Conservation (phyloP, 805 yeast genomes). For the Vanderwaltozyma tropicalis region DNA sequence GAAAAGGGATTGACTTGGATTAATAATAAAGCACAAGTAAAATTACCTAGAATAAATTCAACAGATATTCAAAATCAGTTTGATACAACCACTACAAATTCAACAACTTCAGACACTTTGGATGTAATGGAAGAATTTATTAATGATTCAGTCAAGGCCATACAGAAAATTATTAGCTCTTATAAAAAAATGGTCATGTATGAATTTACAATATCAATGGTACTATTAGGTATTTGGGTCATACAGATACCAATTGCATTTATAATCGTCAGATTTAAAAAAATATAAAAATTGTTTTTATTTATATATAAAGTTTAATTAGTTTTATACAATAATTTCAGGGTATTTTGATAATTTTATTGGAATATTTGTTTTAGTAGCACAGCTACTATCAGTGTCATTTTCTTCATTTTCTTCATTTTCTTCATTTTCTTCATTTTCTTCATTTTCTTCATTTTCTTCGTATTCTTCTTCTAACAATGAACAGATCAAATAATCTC, state of each 20-base stretch:
- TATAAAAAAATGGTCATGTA: constrained; percentile 27
- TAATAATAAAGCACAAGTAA: constrained; percentile 46
- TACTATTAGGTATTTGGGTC: constrained; percentile 39
- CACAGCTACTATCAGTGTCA: too few species aligned
- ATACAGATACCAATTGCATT: constrained; percentile 35
- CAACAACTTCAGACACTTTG: not conserved
- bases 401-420: not conserved
- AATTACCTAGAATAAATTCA: constrained; percentile 42
- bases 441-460: constrained; percentile 5
- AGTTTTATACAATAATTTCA: constrained; percentile 4
- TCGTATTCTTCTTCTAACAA: constrained; percentile 21
- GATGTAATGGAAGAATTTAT: constrained; percentile 11
- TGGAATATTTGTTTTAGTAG: not conserved
- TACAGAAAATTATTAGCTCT: constrained; percentile 23
- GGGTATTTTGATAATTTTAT: constrained; percentile 7
- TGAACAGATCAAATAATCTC: constrained; percentile 23
- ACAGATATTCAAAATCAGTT: constrained; percentile 17
- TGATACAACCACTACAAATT: not conserved
- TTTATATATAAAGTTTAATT: too few species aligned
- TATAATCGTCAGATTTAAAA: constrained; percentile 5
- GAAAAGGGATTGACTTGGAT: constrained; percentile 77
- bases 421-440: not conserved
- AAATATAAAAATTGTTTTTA: too few species aligned
- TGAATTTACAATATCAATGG: constrained; percentile 40
- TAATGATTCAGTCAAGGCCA: constrained; percentile 15